phyloP scores from a whole-genome alignment of 805 yeast species.

The Saccharomycopsis fibuligera region DNA sequence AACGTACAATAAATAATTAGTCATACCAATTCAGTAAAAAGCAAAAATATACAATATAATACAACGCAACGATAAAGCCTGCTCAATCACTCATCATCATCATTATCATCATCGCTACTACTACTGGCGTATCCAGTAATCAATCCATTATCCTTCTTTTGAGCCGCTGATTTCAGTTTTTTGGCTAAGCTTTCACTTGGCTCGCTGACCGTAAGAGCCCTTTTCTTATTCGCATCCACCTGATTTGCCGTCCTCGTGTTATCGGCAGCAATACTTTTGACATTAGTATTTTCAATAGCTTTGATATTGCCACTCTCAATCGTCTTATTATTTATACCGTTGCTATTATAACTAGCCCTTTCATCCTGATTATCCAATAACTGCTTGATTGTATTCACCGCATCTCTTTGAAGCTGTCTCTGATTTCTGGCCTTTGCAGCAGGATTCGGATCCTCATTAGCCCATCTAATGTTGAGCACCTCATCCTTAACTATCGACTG shows the following conservation, averaged over 20 bases:
- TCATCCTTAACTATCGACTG: slow-evolving; percentile 69
- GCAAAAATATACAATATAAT: too few species aligned
- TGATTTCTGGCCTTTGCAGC: slow-evolving; percentile 43
- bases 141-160: neutral
- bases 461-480: slow-evolving; percentile 74
- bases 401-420: slow-evolving; percentile 20
- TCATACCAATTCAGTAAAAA: too few species aligned
- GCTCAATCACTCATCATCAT: neutral
- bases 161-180: neutral
- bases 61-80: too few species aligned
- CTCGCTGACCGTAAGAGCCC: neutral
- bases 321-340: too few species aligned
- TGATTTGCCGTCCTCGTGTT: neutral
- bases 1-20: too few species aligned
- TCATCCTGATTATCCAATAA: neutral
- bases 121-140: slow-evolving; percentile 14
- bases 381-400: slow-evolving; percentile 13
- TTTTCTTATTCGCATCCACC: neutral
- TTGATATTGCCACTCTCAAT: too few species aligned
- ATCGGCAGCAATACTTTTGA: too few species aligned
- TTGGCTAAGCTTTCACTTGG: neutral
- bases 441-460: slow-evolving; percentile 82
- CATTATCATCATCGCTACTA: slow-evolving; percentile 9
- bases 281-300: too few species aligned
- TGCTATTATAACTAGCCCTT: neutral